Base-by-base conservation (phyloP, 2,329 filamentous ascomycete species). In the Lachnellula hyalina region DNA sequence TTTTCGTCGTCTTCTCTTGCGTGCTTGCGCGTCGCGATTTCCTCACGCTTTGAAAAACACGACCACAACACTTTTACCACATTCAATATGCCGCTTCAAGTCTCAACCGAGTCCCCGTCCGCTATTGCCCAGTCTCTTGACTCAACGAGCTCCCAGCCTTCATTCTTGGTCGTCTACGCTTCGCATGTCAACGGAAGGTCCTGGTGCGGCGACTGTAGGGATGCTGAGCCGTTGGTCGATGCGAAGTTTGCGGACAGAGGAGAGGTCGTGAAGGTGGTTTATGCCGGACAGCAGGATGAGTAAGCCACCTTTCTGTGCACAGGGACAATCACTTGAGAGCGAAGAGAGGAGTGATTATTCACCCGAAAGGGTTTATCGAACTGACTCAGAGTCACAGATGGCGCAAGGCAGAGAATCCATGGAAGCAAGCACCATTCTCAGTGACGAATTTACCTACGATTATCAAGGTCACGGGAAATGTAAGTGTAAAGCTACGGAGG, bases 1-100 rank as follows among this genome's bases (percentile, higher is more conserved):
- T 32, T 32, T 32, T 32, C 28, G 28, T 32, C 28, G 11, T 32
- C 28, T 28, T 28, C 25, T 28, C 25, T 28, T 28, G 25, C 25
- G 25, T 28, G 25, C 25, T 28, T 28, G 25, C 25, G 8, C 25
- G 25, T 47, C 2, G 63, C 52, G 3, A 78, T 74, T 62, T 79
- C 77, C 23, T 58, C 0, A 78, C 78, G 19, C 70, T 61, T 7
- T 75, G 72, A 0, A 75, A 74, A 6, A 84, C 64, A 49, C 78
- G 75, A 62, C 41, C 41, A 44, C 41, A 11, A 14, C 41, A 32
- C 9, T 28, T 3, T 11, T 11, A 32, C 28, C 7, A 44, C 14
- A 9, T 35, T 35, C 23, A 52, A 41, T 17, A 63, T 63, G 61
- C 56, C 59, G 23, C 53, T 63, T 36, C 28, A 57, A 53, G 34